These are phyloP conservation scores for Apiospora rasikravindrae DNA, from an alignment of 2,329 filamentous ascomycete species.

Conservation along the genomic window DNA sequence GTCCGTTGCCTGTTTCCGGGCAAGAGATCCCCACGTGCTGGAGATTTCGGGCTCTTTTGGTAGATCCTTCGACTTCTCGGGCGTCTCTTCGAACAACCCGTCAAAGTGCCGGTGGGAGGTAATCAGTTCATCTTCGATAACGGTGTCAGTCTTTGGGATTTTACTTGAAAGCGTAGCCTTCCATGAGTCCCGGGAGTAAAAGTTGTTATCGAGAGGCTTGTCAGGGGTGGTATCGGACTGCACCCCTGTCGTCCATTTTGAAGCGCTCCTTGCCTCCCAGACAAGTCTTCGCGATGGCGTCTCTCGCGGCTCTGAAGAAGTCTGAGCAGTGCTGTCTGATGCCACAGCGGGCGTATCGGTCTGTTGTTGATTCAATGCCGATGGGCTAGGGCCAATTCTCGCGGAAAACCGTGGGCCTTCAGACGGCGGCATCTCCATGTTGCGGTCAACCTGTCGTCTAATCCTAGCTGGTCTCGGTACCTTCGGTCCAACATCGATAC, in stretches of 20 bases:
- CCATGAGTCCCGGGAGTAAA: background rate
- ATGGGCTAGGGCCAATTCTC: background rate
- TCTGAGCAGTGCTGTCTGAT: background rate
- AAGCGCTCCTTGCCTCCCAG: background rate
- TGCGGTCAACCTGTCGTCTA: background rate
- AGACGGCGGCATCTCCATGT: background rate
- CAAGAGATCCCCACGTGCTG: constrained; percentile 23
- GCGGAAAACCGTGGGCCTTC: background rate
- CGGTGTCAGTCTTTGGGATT: background rate
- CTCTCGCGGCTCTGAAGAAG: background rate
- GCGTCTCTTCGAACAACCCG: background rate
- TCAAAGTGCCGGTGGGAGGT: background rate
- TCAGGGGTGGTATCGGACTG: background rate
- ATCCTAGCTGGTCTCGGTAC: background rate
- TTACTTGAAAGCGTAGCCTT: background rate
- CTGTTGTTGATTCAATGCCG: background rate
- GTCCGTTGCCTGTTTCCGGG: constrained; percentile 25
- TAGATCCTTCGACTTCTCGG: background rate
- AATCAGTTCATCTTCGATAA: background rate
- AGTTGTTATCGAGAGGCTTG: background rate
- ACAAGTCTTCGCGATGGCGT: background rate
- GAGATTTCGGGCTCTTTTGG: background rate
- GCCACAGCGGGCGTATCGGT: background rate
- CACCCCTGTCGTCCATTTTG: background rate
- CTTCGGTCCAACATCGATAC: background rate